Percentiles rank a stretch among this genome's conserved stretches.
These are phyloP conservation scores for Penicillium sp. DNA, from an alignment of 2,329 filamentous ascomycete genomes.

Conservation along the genomic window DNA sequence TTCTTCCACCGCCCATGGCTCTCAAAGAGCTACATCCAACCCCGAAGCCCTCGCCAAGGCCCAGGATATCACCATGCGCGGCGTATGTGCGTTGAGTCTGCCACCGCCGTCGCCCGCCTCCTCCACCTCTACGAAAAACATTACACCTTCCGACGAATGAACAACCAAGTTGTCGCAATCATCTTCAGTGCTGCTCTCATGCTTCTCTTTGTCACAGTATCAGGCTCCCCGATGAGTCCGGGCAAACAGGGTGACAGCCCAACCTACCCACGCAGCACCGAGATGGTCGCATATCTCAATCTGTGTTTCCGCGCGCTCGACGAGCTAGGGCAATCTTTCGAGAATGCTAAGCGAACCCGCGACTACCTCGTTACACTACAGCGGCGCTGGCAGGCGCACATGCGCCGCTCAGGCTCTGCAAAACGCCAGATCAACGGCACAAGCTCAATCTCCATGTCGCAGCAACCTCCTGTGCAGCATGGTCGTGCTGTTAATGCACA, in stretches of 20 bases:
- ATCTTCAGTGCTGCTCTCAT: constrained; percentile 48
- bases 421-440: constrained; percentile 33
- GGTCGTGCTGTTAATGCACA: neutral
- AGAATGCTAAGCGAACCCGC: constrained; percentile 43
- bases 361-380: constrained; percentile 42
- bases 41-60: constrained; percentile 43
- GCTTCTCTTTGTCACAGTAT: constrained; percentile 41
- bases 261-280: constrained; percentile 25
- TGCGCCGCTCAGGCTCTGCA: constrained; percentile 32
- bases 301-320: constrained; percentile 46
- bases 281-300: constrained; percentile 41
- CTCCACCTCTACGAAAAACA: constrained; percentile 44
- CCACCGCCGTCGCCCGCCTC: constrained; percentile 42
- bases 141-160: constrained; percentile 47
- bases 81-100: constrained; percentile 45
- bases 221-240: constrained; percentile 29
- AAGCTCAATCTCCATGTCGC: constrained; percentile 11
- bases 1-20: constrained; percentile 49
- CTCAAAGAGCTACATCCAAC: constrained; percentile 45
- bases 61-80: constrained; percentile 47
- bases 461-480: constrained; percentile 13
- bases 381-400: constrained; percentile 41
- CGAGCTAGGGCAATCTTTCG: constrained; percentile 43
- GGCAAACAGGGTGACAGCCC: constrained; percentile 23
- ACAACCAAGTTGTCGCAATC: constrained; percentile 47